Base-by-base conservation (phyloP, 371 early-diverging fungal species). In the Catenaria anguillulae region DNA sequence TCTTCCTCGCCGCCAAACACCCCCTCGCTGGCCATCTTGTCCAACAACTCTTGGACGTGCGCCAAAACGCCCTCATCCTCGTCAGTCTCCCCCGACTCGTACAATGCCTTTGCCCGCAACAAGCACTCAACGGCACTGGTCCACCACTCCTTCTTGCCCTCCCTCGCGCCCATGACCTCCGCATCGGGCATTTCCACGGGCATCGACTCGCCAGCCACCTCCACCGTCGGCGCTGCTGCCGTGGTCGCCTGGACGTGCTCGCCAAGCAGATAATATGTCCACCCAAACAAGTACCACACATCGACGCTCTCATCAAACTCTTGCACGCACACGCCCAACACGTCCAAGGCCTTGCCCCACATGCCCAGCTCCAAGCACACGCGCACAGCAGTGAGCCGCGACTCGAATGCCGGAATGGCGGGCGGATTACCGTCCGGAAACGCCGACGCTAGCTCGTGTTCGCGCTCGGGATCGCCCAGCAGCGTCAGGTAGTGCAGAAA, bases 231-330 rank as follows among this genome's bases (percentile, higher is more conserved):
- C 12, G 75, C 68, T 26, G 78, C 68, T 13, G 73, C 67, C 24
- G 73, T 74, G 17, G 40, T 17, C 10, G 40, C 40, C 40, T 5
- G 17, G 10, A 40, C 40, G 40, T 5, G 10, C 21, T 86, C 86
- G 35, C 87, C 89, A 68, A 86, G 76, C 66, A 85, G 79, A 63
- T 84, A 89, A 68, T 93, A 90, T 33, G 86, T 80, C 89, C 89
- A 92, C 29, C 92, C 93, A 71, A 83, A 92, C 60, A 97, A 75
- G 72, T 94, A 97, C 89, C 92, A 92, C 43, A 84, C 70, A 67
- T 97, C 94, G 23, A 90, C 83, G 31, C 81, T 83, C 69, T 90
- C 84, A 69, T 97, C 95, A 71, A 94, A 84, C 68, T 97, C 93
- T 62, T 82, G 78, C 71, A 88, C 86, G 62, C 88, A 71, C 36